These are phyloP conservation scores for Aspergillus saccharolyticus DNA, from an alignment of 495 filamentous ascomycete species.

Conservation along the genomic window DNA sequence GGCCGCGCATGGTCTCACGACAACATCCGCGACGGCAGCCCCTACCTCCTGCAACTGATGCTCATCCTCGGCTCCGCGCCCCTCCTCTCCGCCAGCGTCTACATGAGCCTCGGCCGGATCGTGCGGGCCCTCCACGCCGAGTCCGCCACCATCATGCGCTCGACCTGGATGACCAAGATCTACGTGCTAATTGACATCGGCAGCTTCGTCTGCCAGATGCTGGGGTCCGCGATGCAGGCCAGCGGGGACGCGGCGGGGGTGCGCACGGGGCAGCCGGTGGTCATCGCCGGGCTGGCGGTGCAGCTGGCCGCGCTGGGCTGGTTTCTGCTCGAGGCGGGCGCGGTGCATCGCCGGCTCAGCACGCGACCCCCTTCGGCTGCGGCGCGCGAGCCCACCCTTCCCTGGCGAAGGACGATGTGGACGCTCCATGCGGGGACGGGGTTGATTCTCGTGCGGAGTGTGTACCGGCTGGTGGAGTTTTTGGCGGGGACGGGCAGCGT, in stretches of 20 bases:
- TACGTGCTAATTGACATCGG: slow-evolving; percentile 38
- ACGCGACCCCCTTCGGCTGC: slow-evolving; percentile 11
- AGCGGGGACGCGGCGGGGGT: slow-evolving; percentile 28
- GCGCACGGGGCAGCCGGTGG: slow-evolving; percentile 30
- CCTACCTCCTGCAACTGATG: slow-evolving; percentile 41
- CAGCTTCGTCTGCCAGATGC: slow-evolving; percentile 32
- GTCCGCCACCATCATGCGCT: slow-evolving; percentile 24
- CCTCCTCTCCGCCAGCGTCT: slow-evolving; percentile 52
- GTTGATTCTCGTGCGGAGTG: slow-evolving; percentile 35
- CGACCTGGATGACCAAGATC: slow-evolving; percentile 25
- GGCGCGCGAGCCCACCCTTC: slow-evolving; percentile 10
- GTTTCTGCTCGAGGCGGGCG: slow-evolving; percentile 24
- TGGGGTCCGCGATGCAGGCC: slow-evolving; percentile 40
- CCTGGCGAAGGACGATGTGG: slow-evolving; percentile 33
- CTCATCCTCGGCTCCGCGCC: slow-evolving; percentile 43
- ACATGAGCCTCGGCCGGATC: slow-evolving; percentile 54
- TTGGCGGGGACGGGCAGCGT: slow-evolving; percentile 16
- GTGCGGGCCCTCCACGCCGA: slow-evolving; percentile 48
- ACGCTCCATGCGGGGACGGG: slow-evolving; percentile 34
- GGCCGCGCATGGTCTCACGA: slow-evolving; percentile 38
- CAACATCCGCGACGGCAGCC: slow-evolving; percentile 19
- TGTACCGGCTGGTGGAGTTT: slow-evolving; percentile 42
- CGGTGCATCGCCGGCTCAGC: slow-evolving; percentile 22
- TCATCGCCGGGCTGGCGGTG: slow-evolving; percentile 30
- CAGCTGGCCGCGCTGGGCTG: slow-evolving; percentile 27